Conservation (phyloP, 108 stramenopile genomes). For the Skeletonema grethae region DNA sequence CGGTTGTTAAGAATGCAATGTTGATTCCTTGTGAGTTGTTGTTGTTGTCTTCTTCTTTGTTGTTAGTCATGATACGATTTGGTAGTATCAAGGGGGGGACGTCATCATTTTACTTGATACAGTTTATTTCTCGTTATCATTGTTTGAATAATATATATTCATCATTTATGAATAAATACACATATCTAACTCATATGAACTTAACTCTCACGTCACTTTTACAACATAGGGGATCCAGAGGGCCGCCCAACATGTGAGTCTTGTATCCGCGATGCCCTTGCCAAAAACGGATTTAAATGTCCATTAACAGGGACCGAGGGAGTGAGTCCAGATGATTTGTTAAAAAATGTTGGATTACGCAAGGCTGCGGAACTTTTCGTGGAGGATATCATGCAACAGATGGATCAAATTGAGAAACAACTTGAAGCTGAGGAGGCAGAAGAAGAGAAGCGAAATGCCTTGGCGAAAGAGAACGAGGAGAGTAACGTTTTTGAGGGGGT, state of each 20-base stretch:
- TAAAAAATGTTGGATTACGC: conserved; percentile 74
- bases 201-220: not conserved
- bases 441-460: conserved; percentile 31
- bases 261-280: conserved; percentile 81
- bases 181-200: not conserved
- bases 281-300: conserved; percentile 79
- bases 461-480: conserved; percentile 21
- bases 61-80: too few relatives aligned
- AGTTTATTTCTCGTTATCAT: not conserved
- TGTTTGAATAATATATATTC: conserved; percentile 6
- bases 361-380: conserved; percentile 83
- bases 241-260: conserved; percentile 79
- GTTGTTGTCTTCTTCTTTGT: too few relatives aligned
- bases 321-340: conserved; percentile 83
- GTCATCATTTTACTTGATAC: not conserved
- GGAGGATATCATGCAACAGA: conserved; percentile 75
- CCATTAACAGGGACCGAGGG: conserved; percentile 84
- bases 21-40: conserved; percentile 78
- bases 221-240: conserved; percentile 29
- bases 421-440: conserved; percentile 65
- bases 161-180: conserved; percentile 4
- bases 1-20: conserved; percentile 77
- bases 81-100: not conserved
- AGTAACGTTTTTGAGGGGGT: conserved; percentile 58
- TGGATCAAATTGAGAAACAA: conserved; percentile 77